Evolutionary conservation across 1,284 basidiomycete genomes (phyloP), one percentile per base, ranked within the genome.

Genomic region (Ganoderma meredithae): DNA sequence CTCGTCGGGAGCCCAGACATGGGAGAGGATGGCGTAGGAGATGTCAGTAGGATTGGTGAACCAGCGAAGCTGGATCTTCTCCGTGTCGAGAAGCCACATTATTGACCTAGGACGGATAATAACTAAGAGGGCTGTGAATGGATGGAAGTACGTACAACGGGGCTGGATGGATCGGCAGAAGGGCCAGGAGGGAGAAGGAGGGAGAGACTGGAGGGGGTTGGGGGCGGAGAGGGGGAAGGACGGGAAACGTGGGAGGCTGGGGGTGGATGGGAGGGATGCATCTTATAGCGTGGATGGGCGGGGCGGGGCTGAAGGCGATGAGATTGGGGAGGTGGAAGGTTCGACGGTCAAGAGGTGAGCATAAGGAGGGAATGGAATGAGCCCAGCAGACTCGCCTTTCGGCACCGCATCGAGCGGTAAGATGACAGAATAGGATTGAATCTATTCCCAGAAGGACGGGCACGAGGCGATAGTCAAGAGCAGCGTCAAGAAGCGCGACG

Each of bases 1-100:
- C 33, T 72, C 69, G 61, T 63, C 9, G 5, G 47, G 49, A 39
- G 58, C 43, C 69, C 71, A 72, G 19, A 68, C 67, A 63, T 72
- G 71, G 5, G 71, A 72, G 49, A 72, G 71, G 22, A 69, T 67
- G 19, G 71, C 71, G n/a, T 72, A 72, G 33, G 71, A 67, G 31
- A 68, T 60, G 25, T 66, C 63, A 36, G 39, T 17, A 27, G 56
- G 53, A 41, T 56, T 60, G 22, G 60, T 15, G 44, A 72, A 70
- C 31, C 49, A 61, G 10, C 68, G 64, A 9, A 70, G 60, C 17
- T 63, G 55, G 36, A 64, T 55, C 31, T 64, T 69, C 49, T 64
- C 49, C n/a, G 71, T 72, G 55, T 72, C 59, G 47, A 72, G 55
- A 27, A 72, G 56, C 60, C 69, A 70, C 71, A 72, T 72, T 40